Evolutionary conservation across 768 basidiomycete genomes (phyloP), one percentile per base, ranked within the genome.

Genomic region (Tylopilus vinaceipallidus): DNA sequence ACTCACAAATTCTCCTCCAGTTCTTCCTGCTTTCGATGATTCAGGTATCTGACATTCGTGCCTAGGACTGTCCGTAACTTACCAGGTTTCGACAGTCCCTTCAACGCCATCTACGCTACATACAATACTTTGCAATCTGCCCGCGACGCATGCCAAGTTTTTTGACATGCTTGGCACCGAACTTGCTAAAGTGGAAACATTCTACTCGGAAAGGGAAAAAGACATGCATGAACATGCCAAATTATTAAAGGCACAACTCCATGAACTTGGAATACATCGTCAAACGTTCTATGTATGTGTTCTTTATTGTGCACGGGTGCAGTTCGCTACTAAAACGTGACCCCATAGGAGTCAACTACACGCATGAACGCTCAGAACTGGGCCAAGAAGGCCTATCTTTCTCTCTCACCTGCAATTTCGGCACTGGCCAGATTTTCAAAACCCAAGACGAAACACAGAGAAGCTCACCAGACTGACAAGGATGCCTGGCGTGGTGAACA

Each of bases 111-210:
- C 75, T 2, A 68, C 79, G 3, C 54, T 83, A 14, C 70, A 66
- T 20, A 71, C 76, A 19, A 66, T 89, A 22, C 63, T 88, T 16
- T 73, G 77, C 5, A 66, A 75, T 10, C 72, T 94, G 17, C 75
- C 82, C 12, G 74, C 81, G 0, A 69, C 76, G 20, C 87, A 95
- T 60, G 61, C 69, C 26, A 73, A 73, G 6, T 98, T 97, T 71
- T 90, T 98, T 52, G 75, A 80, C 3, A 73, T 82, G 20, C 75
- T 98, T 7, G 89, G 97, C 56, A 63, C 63, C 1, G 86, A 99
- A 63, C 73, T 98, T 3, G 82, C 86, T 19, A 97, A 95, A 66
- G 82, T 98, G 12, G 89, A 90, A 51, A 69, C 72, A 1, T 99
- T 99, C 67, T 98, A 91, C 64, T 60, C 78, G 6, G 81, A 80